Evolutionary conservation across 768 basidiomycete genomes (phyloP).

Genomic region (Russula dissimulans): DNA sequence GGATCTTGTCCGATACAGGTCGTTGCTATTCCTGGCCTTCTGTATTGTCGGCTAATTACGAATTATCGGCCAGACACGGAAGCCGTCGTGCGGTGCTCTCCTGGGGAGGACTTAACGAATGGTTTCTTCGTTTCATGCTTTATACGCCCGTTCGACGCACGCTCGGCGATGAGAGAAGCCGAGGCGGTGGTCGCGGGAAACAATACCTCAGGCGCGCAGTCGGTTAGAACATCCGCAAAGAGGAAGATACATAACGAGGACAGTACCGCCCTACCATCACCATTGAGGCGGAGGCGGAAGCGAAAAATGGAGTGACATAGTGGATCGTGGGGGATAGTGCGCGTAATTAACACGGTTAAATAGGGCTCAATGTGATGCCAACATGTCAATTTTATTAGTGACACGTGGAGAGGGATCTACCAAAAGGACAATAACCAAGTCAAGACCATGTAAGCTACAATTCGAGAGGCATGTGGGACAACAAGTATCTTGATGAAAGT

Average conservation of each 20-base stretch:
- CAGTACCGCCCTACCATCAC: neutral
- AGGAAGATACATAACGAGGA: neutral
- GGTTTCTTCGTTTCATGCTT: constrained; percentile 99
- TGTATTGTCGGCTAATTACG: neutral
- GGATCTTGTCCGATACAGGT: constrained; percentile 41
- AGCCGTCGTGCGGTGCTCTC: constrained; percentile 61
- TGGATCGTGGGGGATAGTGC: neutral
- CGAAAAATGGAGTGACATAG: neutral
- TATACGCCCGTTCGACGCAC: constrained; percentile 27
- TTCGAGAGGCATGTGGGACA: constrained; percentile 19
- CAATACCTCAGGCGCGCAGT: neutral
- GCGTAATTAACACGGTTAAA: neutral
- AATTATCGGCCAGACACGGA: constrained; percentile 28
- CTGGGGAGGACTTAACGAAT: constrained; percentile 82
- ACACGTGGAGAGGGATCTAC: constrained; percentile 11
- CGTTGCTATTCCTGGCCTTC: neutral
- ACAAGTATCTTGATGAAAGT: constrained; percentile 18
- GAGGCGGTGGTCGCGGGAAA: neutral
- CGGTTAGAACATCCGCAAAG: neutral
- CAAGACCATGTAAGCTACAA: constrained; percentile 18
- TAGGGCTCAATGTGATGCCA: neutral
- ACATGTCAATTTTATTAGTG: constrained; percentile 17
- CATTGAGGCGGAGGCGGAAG: neutral
- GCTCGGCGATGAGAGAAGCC: neutral
- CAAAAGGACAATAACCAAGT: constrained; percentile 19